Base-by-base conservation (phyloP, 1,284 basidiomycete genomes). In the Irpex rosettiformis region DNA sequence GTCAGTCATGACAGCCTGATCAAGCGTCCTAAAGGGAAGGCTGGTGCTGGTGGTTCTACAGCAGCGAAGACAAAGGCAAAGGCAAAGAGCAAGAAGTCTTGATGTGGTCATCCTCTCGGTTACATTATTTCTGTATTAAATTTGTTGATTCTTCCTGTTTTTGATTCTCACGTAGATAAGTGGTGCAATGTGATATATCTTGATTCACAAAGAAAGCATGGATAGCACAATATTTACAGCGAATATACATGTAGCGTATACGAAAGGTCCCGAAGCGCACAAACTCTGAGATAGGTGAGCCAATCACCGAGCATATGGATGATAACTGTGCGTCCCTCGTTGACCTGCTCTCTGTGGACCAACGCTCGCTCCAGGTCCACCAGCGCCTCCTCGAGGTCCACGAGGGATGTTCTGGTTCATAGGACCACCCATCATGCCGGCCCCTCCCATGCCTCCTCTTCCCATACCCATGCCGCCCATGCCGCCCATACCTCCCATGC, bases 301-400 rank as follows among this genome's bases (percentile, higher is more conserved):
- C 5, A 51, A 51, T 69, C 65, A 88, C 64, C 89, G 86, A 37
- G 88, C 84, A 65, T 92, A 92, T 1, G 90, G 89, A 67, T 91
- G 90, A 72, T 89, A 92, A 65, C 82, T 82, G 71, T 92, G 89
- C 67, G 88, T 85, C 28, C 88, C 87, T 47, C 89, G 72, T 66
- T 85, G 84, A 0, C 80, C 84, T 13, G 80, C 78, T 62, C 92
- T 78, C 71, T 93, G 89, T 1, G 92, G 92, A 0, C 90, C 90
- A 37, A 88, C 83, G 48, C 81, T 79, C 2, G 78, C 73, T 33
- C 72, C 73, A 56, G 82, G 80, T 2, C 77, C 80, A 5, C 76
- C 77, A 29, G 77, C 74, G 5, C 79, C 84, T 47, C 82, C 87
- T 66, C 84, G 76, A 51, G 88, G 88, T 3, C 86, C 88, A 45